Evolutionary conservation across 108 stramenopile genomes (phyloP), one percentile per base, ranked within the genome.

Genomic region (Skeletonema marinoi): DNA sequence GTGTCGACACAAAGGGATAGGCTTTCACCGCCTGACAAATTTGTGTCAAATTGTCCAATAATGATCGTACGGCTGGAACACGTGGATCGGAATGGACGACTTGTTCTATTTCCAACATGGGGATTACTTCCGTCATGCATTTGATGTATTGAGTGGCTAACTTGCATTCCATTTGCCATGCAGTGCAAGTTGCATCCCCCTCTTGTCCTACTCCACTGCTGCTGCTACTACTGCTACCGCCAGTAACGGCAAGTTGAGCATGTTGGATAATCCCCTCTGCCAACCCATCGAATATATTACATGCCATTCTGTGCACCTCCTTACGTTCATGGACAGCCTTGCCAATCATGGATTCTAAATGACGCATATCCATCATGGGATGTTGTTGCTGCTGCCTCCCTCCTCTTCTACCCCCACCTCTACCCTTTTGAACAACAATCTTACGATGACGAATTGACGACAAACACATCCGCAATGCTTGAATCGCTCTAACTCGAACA

Each of bases 61-160:
- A 68, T 58, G 58, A 16, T 14, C 42, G 66, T 30, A 68, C 48
- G n/a, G 14, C 19, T n/a, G 66, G 66, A 51, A 36, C 32, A 32
- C 66, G 33, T 54, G 73, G 50, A 67, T 68, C 67, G 5, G 48
- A 51, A 33, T 32, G 50, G 31, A 21, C 13, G 31, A 21, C 13
- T 36, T 66, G 54, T 11, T 65, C 77, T 11, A 75, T 32, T 42
- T 65, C 71, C 63, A 78, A 11, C 77, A 78, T 73, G 50, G 77
- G 73, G n/a, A 78, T 12, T 2, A 78, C 30, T 70, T 78, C 77
- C 11, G 77, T 78, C 73, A 78, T 73, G 35, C 72, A 78, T 66
- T 78, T 78, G 64, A 72, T 56, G 32, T 73, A 73, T 46, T 35
- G 64, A 13, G 65, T 65, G 19, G 72, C 50, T 5, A 78, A 46